A percentile compares a stretch with the other conserved stretches of the same genome.
phyloP scores from a whole-genome alignment of 352 stramenopile genomes.

The Globisporangium parvum region DNA sequence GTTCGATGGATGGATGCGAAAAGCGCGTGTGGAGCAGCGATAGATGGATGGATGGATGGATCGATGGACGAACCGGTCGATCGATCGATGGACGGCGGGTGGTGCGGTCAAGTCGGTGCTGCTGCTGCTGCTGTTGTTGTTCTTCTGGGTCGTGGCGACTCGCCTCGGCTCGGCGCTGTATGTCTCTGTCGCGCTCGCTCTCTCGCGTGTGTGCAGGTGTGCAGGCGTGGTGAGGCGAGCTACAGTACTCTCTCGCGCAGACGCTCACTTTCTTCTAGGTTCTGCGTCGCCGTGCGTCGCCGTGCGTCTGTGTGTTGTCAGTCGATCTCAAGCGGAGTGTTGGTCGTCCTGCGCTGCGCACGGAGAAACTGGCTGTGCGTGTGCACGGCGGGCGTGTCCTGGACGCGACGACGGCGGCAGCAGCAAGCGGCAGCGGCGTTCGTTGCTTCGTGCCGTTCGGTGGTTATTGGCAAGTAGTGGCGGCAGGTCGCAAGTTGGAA shows the following conservation, averaged over 20 bases:
- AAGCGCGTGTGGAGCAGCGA: not conserved
- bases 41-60: conserved; percentile 9
- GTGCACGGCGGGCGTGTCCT: too few relatives aligned
- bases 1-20: not conserved
- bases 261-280: not conserved
- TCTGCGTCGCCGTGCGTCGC: not conserved
- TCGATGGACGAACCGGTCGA: conserved; percentile 5
- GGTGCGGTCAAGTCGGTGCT: not conserved
- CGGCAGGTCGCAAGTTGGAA: conserved; percentile 11
- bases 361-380: too few relatives aligned
- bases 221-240: too few relatives aligned
- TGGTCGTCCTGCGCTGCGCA: too few relatives aligned
- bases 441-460: not conserved
- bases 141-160: conserved; percentile 2
- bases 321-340: too few relatives aligned
- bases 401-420: too few relatives aligned
- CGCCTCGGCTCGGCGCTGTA: not conserved
- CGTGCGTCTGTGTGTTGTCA: not conserved
- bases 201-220: not conserved
- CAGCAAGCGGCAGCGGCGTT: not conserved
- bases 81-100: not conserved
- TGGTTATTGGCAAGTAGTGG: not conserved
- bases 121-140: conserved; percentile 1
- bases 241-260: not conserved
- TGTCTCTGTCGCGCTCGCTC: not conserved